Base-by-base conservation (phyloP, 805 yeast species). In the Gaillardinia entomophila region DNA sequence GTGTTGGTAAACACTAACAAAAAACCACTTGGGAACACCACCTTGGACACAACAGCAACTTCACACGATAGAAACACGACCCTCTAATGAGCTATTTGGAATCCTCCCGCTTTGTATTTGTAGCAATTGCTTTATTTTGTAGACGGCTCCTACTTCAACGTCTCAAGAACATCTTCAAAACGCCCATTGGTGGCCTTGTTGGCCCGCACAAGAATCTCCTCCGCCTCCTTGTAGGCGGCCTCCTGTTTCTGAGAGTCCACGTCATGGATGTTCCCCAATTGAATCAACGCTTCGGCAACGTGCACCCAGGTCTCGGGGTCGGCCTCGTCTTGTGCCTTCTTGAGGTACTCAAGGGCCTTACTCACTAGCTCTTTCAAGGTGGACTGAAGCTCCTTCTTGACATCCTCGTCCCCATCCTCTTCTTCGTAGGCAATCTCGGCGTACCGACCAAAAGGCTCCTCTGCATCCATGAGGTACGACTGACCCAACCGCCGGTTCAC, bases 251-350 rank as follows among this genome's bases (percentile, higher is more conserved):
- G 60, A 32, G 81, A 68, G 17, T 81, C 87, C 16, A 74, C 60
- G 6, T 79, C 84, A 38, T 71, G 66, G 31, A 88, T 53, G 46
- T 88, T 89, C 12, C 89, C 96, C 43, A 84, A 60, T 12, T 82
- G 75, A 23, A 90, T 85, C 48, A 76, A 66, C 1, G 95, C 89
- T 55, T 90, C 97, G 1, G 96, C 96, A 28, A 83, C 70, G 48
- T 77, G 74, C 10, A 80, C 95, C 85, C 90, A 82, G 4, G 82
- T 68, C 37, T 79, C 81, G 0, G 95, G 94, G 26, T 82, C 86
- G 28, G 79, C 84, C 13, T 75, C 78, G 31, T 77, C 77, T 52
- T 79, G 75, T 0, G 88, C 81, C 34, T 64, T 58, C 34, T 65
- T 57, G 34, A 88, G 62, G 47, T 74, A 73, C 24, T 65, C 60